Evolutionary conservation across 345 rosid genomes (phyloP), one percentile per base, ranked within the genome.

Genomic region (Dipteronia dyeriana): DNA sequence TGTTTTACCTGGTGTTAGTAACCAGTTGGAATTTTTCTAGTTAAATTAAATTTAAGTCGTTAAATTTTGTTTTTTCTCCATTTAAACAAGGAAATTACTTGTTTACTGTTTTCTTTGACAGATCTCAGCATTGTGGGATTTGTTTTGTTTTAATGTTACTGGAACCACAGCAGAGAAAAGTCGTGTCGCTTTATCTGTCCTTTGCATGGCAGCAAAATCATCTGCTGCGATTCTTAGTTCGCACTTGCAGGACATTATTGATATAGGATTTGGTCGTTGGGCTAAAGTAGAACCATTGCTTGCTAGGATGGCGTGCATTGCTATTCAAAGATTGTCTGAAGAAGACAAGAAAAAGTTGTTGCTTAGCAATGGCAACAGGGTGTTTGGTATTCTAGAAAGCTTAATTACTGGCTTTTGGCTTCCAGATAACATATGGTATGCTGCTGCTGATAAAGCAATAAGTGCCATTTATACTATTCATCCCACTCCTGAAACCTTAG

Each of bases 191-290:
- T 88, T 96, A 76, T 91, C 93, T 76, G 84, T 96, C 73, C 89
- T 96, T 71, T 92, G 97, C 88, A 96, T 96, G 99, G 99, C 98
- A 73, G 98, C 99, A 85, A 96, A 90, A 83, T 87, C 94, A 13
- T 92, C 98, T 38, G 29, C 88, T 76, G 85, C 86, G 77, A 67
- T 96, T 87, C 95, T 96, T 76, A 85, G 99, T 65, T 88, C 92
- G 22, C 98, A 96, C 84, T 83, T 96, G 75, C 98, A 96, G 77
- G 99, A 96, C 75, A 91, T 96, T 75, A 89, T 94, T 78, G 99
- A 96, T 85, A 96, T 96, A 79, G 99, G 99, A 57, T 96, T 96
- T 85, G 99, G 99, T 57, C 94, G 99, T 64, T 94, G 99, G 99
- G 98, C 98, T 16, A 96, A 94, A 89, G 90, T 89, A 67, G 99